Conservation (phyloP, 2,329 filamentous ascomycete species). For the Ophiosphaerella narmari region DNA sequence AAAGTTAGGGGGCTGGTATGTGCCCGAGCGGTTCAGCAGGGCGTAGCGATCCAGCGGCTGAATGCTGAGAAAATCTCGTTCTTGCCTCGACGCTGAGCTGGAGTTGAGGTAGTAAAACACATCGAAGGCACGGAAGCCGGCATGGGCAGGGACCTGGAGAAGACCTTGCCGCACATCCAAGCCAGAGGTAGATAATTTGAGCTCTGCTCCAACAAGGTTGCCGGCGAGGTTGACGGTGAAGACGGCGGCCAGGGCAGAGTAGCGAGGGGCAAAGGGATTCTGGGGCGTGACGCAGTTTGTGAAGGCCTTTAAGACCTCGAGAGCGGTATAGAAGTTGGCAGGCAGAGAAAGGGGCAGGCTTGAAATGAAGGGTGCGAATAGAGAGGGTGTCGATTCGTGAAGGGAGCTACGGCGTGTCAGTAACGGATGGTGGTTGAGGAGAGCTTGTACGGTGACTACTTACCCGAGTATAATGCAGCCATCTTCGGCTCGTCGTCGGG, state of each 20-base stretch:
- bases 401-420: conserved; percentile 67
- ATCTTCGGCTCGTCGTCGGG: conserved; percentile 90
- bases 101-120: conserved; percentile 97
- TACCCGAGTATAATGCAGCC: conserved; percentile 90
- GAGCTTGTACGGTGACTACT: conserved; percentile 33
- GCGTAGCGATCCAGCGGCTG: conserved; percentile 77
- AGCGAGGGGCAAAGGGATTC: conserved; percentile 82
- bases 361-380: conserved; percentile 79
- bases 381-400: conserved; percentile 83
- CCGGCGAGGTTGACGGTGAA: conserved; percentile 82
- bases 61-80: conserved; percentile 85
- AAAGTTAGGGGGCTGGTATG: conserved; percentile 84
- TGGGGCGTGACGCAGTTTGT: conserved; percentile 83
- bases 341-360: conserved; percentile 82
- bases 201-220: conserved; percentile 72
- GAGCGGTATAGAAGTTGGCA: conserved; percentile 72
- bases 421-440: conserved; percentile 3
- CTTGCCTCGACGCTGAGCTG: conserved; percentile 84
- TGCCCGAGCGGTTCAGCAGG: conserved; percentile 80
- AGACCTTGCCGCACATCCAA: conserved; percentile 84
- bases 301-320: conserved; percentile 84
- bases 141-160: conserved; percentile 75
- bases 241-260: conserved; percentile 79
- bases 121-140: conserved; percentile 90
- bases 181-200: conserved; percentile 83